Evolutionary conservation across 1,139 yeast species (phyloP), one percentile per base, ranked within the genome.

Genomic region (Yamadazyma taylorii): DNA sequence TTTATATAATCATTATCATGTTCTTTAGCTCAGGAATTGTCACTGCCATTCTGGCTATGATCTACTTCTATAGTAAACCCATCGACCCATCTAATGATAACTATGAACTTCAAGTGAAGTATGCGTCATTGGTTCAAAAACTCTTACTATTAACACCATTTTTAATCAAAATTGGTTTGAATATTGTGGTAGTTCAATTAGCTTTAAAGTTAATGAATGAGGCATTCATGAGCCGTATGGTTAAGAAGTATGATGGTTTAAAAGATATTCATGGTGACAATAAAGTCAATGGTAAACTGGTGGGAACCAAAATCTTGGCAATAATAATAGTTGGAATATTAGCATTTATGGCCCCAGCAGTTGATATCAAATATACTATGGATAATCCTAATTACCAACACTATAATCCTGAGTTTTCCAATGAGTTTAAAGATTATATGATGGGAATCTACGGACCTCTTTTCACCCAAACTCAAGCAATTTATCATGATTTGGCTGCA

Each of bases 21-120:
- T 11, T 24, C n/a, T 31, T 22, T 14, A 5, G n/a, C 4, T 25
- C 35, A 10, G 24, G 19, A 10, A 22, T 24, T 14, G 12, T 32
- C 24, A 17, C 22, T 12, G 17, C n/a, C 30, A 14, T 32, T 12
- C 35, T 17, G 26, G 23, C 34, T 13, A 11, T 17, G 6, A 15
- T 31, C n/a, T 31, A 21, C 22, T 31, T 31, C 29, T 31, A 30
- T 11, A 30, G 6, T 19, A 19, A 17, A 30, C 32, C 32, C 24
- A 19, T 30, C 9, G 25, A 21, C 12, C 21, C 21, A 7, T 10
- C 30, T 16, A 16, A 16, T 16, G n/a, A 9, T 27, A 15, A 27
- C 30, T 27, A 27, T 10, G 30, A 27, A 12, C 30, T 27, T 12
- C 30, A 27, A 27, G 21, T 27, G 12, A 27, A 27, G 16, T 27